Conservation (phyloP, 345 rosid genomes). For the Mercurialis annua region DNA sequence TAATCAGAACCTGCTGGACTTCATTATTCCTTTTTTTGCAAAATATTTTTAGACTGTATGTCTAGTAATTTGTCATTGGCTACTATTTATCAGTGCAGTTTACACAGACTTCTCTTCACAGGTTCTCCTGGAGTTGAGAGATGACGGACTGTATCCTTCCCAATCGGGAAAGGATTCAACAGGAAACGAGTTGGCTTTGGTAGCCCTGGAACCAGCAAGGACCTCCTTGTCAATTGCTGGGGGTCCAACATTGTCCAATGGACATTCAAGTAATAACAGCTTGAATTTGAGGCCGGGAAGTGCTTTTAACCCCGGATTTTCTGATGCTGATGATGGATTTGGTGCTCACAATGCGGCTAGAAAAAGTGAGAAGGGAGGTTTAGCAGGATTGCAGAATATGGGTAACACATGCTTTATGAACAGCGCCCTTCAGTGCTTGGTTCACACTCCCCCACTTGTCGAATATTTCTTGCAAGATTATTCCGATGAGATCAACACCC, state of each 20-base stretch:
- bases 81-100: slow-evolving; percentile 12
- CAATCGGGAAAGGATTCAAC: slow-evolving; percentile 50
- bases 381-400: slow-evolving; percentile 87
- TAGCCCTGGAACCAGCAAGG: slow-evolving; percentile 61
- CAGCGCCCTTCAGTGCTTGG: slow-evolving; percentile 88
- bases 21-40: neutral
- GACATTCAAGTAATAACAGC: slow-evolving; percentile 46
- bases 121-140: slow-evolving; percentile 75
- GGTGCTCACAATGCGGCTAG: slow-evolving; percentile 37
- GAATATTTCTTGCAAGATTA: slow-evolving; percentile 85
- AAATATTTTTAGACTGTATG: neutral
- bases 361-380: slow-evolving; percentile 66
- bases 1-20: neutral
- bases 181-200: slow-evolving; percentile 70
- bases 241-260: slow-evolving; percentile 73
- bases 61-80: neutral
- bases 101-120: slow-evolving; percentile 31
- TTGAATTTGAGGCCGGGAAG: slow-evolving; percentile 39
- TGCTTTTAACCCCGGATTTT: slow-evolving; percentile 36
- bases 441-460: slow-evolving; percentile 76
- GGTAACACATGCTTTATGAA: slow-evolving; percentile 99
- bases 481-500: slow-evolving; percentile 64
- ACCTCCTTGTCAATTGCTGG: slow-evolving; percentile 70
- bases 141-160: slow-evolving; percentile 41
- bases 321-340: slow-evolving; percentile 38